These are phyloP conservation scores for Yamadazyma takamatsuzukensis DNA, from an alignment of 805 yeast species.

Conservation along the genomic window DNA sequence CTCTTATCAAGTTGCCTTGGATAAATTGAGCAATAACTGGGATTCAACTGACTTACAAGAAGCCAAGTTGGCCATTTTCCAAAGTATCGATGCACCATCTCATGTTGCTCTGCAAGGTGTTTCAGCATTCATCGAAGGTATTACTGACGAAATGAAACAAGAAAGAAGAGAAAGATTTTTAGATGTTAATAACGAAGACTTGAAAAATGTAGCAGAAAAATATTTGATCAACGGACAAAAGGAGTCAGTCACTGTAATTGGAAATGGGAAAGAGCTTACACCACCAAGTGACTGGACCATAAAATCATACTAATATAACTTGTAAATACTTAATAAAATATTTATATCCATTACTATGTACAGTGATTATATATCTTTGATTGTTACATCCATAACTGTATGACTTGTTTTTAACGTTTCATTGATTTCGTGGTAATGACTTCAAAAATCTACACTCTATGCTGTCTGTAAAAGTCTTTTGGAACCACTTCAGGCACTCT, in stretches of 20 bases:
- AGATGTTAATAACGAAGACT: conserved; percentile 59
- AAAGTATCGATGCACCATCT: conserved; percentile 84
- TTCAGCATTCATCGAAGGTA: conserved; percentile 58
- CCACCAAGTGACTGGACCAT: conserved; percentile 21
- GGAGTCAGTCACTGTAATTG: conserved; percentile 42
- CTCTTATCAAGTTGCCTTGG: conserved; percentile 44
- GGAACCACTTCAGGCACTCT: conserved; percentile 53
- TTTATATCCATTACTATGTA: not conserved
- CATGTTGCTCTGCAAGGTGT: conserved; percentile 79
- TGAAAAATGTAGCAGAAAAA: conserved; percentile 61
- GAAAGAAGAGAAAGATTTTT: conserved; percentile 70
- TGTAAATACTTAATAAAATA: not conserved
- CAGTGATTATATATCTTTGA: too few species aligned
- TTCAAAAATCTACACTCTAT: conserved; percentile 13
- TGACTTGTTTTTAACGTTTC: too few species aligned
- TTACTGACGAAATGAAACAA: conserved; percentile 78
- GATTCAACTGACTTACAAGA: conserved; percentile 69
- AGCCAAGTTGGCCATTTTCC: conserved; percentile 89
- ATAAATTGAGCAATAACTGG: conserved; percentile 45
- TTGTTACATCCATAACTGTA: too few species aligned
- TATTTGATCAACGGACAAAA: conserved; percentile 42
- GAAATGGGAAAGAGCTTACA: conserved; percentile 28
- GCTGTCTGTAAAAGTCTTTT: conserved; percentile 31
- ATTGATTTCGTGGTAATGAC: conserved; percentile 6
- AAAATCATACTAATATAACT: conserved; percentile 6